These are phyloP conservation scores for Apophysomyces trapeziformis DNA, from an alignment of 371 early-diverging fungal genomes.

Conservation along the genomic window DNA sequence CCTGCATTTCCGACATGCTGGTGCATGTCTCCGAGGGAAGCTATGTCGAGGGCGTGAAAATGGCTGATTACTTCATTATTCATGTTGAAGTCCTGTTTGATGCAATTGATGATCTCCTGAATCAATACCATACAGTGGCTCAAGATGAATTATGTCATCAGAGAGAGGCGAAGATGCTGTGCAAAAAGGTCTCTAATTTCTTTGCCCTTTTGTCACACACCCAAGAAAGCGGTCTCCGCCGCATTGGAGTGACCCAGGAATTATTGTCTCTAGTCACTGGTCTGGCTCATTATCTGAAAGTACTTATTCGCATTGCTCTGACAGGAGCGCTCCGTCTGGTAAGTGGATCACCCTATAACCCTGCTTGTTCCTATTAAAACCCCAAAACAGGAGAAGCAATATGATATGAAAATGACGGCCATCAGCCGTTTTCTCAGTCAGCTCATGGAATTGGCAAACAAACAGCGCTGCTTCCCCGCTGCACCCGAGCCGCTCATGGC, in stretches of 20 bases:
- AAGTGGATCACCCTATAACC: constrained; percentile 10
- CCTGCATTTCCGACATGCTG: constrained; percentile 96
- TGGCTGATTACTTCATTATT: constrained; percentile 90
- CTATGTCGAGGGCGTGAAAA: constrained; percentile 83
- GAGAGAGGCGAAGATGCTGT: constrained; percentile 89
- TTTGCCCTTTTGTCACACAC: constrained; percentile 89
- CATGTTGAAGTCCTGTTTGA: constrained; percentile 93
- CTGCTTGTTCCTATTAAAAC: not conserved
- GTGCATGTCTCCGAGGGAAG: constrained; percentile 87
- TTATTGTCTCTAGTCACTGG: constrained; percentile 89
- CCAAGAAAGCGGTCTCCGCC: constrained; percentile 65
- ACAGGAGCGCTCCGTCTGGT: constrained; percentile 88
- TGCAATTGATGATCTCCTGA: constrained; percentile 78
- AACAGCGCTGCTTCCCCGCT: constrained; percentile 26
- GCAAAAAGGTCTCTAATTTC: constrained; percentile 90
- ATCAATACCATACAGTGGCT: constrained; percentile 28
- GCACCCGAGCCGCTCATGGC: constrained; percentile 30
- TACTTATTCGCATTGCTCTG: constrained; percentile 87
- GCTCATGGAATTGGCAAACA: constrained; percentile 65
- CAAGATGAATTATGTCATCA: constrained; percentile 70
- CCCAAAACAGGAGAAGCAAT: constrained; percentile 12
- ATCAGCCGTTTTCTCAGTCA: constrained; percentile 66
- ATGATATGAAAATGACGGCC: constrained; percentile 36
- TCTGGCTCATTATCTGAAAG: constrained; percentile 92
- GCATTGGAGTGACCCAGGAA: constrained; percentile 86